A percentile compares a stretch with the other conserved stretches of the same genome.
Evolutionary conservation across 2,329 filamentous ascomycete genomes (phyloP).

Genomic region (Nemania sp.): DNA sequence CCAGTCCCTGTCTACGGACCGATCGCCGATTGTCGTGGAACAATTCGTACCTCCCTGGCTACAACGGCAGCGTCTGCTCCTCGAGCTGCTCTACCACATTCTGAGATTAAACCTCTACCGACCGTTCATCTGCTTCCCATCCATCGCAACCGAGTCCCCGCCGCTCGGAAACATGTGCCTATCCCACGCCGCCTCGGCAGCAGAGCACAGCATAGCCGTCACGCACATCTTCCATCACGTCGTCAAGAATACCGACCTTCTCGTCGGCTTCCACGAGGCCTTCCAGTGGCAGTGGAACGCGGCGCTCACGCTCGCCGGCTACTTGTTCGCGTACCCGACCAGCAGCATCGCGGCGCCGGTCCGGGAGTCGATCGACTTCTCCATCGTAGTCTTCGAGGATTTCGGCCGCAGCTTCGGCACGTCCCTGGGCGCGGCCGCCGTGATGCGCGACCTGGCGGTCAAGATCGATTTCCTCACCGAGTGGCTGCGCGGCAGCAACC

Average conservation of each 20-base stretch:
- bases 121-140: slow-evolving; percentile 46
- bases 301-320: slow-evolving; percentile 32
- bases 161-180: slow-evolving; percentile 21
- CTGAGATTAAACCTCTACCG: slow-evolving; percentile 45
- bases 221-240: slow-evolving; percentile 47
- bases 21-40: slow-evolving; percentile 41
- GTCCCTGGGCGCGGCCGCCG: slow-evolving; percentile 28
- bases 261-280: slow-evolving; percentile 45
- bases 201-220: slow-evolving; percentile 43
- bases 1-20: slow-evolving; percentile 43
- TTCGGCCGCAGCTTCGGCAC: slow-evolving; percentile 32
- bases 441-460: slow-evolving; percentile 32
- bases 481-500: slow-evolving; percentile 19
- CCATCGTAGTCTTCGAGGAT: slow-evolving; percentile 31
- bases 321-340: slow-evolving; percentile 31
- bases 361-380: slow-evolving; percentile 28
- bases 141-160: slow-evolving; percentile 13
- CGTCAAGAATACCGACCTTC: slow-evolving; percentile 39
- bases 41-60: slow-evolving; percentile 46
- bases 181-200: slow-evolving; percentile 34
- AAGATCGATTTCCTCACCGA: slow-evolving; percentile 33
- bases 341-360: slow-evolving; percentile 23
- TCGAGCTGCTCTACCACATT: slow-evolving; percentile 49
- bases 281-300: slow-evolving; percentile 52
- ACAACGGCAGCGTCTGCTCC: slow-evolving; percentile 47